Evolutionary conservation across 2,329 filamentous ascomycete genomes (phyloP).

Genomic region (Diplodia sapinea): DNA sequence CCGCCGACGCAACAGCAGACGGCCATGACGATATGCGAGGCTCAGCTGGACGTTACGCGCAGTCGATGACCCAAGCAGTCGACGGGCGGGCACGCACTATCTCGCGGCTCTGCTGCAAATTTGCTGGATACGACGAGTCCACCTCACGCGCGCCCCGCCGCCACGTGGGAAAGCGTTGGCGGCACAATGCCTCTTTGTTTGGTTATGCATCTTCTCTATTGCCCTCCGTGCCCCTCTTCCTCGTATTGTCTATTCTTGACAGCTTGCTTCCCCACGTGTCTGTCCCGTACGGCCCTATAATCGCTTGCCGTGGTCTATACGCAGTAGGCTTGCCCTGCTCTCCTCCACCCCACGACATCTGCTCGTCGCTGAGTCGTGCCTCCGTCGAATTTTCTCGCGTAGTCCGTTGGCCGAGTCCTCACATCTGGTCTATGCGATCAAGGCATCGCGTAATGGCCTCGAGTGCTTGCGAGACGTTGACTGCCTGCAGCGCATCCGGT

Average conservation of each 20-base stretch:
- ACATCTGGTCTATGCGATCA: constrained; percentile 20
- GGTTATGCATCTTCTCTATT: too few relatives aligned
- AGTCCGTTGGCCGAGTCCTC: not conserved
- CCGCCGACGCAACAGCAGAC: not conserved
- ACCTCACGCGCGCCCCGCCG: not conserved
- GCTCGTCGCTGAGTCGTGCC: not conserved
- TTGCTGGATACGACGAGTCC: constrained; percentile 17
- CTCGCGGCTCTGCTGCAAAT: constrained; percentile 15
- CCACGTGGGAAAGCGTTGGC: not conserved
- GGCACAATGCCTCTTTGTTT: too few relatives aligned
- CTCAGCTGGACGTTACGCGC: not conserved
- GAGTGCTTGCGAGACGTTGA: constrained; percentile 21
- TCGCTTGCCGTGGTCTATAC: constrained; percentile 18
- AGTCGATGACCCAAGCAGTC: constrained; percentile 12
- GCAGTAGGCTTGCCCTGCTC: not conserved
- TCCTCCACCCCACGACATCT: not conserved
- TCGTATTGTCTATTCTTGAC: not conserved
- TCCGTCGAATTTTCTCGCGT: not conserved
- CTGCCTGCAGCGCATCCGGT: constrained; percentile 14
- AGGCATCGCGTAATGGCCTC: constrained; percentile 25
- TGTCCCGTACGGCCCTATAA: constrained; percentile 3
- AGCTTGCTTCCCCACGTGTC: not conserved
- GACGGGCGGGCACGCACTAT: not conserved
- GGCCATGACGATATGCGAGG: not conserved
- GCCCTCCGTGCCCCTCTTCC: not conserved